phyloP scores from a whole-genome alignment of 768 basidiomycete species.

The Hypsizygus marmoreus region DNA sequence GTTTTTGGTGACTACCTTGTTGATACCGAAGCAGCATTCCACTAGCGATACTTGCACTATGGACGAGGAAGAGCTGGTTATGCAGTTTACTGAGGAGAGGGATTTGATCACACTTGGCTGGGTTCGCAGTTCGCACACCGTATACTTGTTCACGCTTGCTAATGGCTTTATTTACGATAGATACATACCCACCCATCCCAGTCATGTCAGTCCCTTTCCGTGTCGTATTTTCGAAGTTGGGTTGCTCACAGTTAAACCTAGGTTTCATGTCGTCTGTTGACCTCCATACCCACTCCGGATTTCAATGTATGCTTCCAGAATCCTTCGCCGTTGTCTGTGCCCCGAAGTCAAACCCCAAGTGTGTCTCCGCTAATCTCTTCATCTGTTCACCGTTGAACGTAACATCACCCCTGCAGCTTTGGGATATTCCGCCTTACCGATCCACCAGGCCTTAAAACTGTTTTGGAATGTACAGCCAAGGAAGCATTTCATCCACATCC shows the following conservation, averaged over 20 bases:
- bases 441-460: constrained; percentile 76
- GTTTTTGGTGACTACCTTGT: constrained; percentile 74
- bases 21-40: constrained; percentile 88
- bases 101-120: constrained; percentile 87
- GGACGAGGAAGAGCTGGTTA: constrained; percentile 85
- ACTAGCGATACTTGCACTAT: constrained; percentile 93
- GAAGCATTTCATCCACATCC: constrained; percentile 89
- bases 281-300: constrained; percentile 87
- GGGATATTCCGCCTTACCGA: constrained; percentile 91
- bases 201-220: constrained; percentile 56
- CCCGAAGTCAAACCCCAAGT: constrained; percentile 77
- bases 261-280: constrained; percentile 96
- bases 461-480: constrained; percentile 65
- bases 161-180: constrained; percentile 34
- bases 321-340: constrained; percentile 94
- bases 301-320: constrained; percentile 88
- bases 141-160: constrained; percentile 2
- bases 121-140: constrained; percentile 59
- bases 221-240: neutral
- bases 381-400: neutral
- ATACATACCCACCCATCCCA: constrained; percentile 94
- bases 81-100: constrained; percentile 82
- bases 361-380: constrained; percentile 21
- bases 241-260: constrained; percentile 23
- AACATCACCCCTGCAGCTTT: constrained; percentile 47